Base-by-base conservation (phyloP, 441 rosid species). In the Pelargonium cotyledonis region DNA sequence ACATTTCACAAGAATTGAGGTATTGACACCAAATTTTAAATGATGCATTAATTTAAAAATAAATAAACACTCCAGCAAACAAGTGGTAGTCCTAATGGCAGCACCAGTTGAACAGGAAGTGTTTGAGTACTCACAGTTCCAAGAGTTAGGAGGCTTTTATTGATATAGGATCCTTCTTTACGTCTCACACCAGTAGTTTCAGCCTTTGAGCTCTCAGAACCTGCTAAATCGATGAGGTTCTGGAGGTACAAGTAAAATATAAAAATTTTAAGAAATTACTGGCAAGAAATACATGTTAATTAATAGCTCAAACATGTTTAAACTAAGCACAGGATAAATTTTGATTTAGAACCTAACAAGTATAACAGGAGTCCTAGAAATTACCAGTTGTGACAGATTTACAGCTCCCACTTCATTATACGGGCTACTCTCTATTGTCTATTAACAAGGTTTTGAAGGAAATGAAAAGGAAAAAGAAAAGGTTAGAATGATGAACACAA, bases 201-300 rank as follows among this genome's bases (percentile, higher is more conserved):
- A 71, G 90, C 98, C 83, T 89, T 95, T 6, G 99, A 92, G 80
- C 99, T 95, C 86, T 95, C 99, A 43, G 99, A 95, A 87, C 99
- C 99, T 79, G 99, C 99, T 84, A 95, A 91, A 87, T 95, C 99
- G 83, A 95, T 92, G 80, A 95, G 97, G 85, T 92, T 90, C 99
- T 95, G 97, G 97, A 85, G 57, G 77, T 75, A 83, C 67, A 79
- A 83, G 82, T 82, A 74, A 78, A 71, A 76, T 57, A 71, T 69
- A 72, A 67, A 73, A 74, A 84, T 85, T 75, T 77, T 70, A 76
- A 68, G 9, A 72, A 60, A 68, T 68, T 57, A 55, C 38, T 6
- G 29, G 46, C 26, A 58, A 9, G 61, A 65, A 41, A 67, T 49
- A 12, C 8, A 38, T 61, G 38, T 26, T 61, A 51, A n/a, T 26